Evolutionary conservation across 345 rosid species (phyloP).

Genomic region (Geranium rotundifolium): DNA sequence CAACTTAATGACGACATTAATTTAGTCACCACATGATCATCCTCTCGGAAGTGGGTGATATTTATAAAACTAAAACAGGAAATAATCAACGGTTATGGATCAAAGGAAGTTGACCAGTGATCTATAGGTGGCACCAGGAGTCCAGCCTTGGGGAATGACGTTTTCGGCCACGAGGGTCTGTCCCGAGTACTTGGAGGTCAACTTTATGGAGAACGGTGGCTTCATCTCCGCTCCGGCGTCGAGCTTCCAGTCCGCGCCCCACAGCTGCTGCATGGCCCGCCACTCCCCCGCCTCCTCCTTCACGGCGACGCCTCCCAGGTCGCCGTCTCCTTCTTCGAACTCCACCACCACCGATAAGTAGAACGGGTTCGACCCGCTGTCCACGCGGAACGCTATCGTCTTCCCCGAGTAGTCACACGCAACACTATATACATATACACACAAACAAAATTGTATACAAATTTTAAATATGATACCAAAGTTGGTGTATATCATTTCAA

Average conservation of each 20-base stretch:
- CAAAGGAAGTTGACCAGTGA: constrained; percentile 27
- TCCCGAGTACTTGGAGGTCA: constrained; percentile 27
- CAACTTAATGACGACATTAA: too few relatives aligned
- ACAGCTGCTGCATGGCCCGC: constrained; percentile 37
- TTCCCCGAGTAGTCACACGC: constrained; percentile 28
- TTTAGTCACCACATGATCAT: too few relatives aligned
- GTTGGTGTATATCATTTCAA: too few relatives aligned
- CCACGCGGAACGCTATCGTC: constrained; percentile 29
- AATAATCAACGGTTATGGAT: background rate
- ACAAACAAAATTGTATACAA: background rate
- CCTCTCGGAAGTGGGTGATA: too few relatives aligned
- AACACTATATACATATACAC: constrained; percentile 19
- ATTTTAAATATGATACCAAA: background rate
- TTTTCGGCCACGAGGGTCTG: constrained; percentile 26
- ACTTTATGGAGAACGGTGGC: constrained; percentile 31
- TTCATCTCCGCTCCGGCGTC: constrained; percentile 22
- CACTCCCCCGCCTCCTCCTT: constrained; percentile 20
- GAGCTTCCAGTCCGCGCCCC: constrained; percentile 56
- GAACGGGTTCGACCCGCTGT: constrained; percentile 29
- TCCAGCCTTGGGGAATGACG: constrained; percentile 47
- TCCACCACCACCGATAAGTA: constrained; percentile 34
- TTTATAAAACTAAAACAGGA: too few relatives aligned
- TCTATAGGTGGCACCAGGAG: constrained; percentile 31
- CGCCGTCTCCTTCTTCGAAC: constrained; percentile 43
- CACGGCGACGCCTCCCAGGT: constrained; percentile 19